These are phyloP conservation scores for Moesziomyces sp. DNA, from an alignment of 1,284 basidiomycete genomes.

Conservation along the genomic window DNA sequence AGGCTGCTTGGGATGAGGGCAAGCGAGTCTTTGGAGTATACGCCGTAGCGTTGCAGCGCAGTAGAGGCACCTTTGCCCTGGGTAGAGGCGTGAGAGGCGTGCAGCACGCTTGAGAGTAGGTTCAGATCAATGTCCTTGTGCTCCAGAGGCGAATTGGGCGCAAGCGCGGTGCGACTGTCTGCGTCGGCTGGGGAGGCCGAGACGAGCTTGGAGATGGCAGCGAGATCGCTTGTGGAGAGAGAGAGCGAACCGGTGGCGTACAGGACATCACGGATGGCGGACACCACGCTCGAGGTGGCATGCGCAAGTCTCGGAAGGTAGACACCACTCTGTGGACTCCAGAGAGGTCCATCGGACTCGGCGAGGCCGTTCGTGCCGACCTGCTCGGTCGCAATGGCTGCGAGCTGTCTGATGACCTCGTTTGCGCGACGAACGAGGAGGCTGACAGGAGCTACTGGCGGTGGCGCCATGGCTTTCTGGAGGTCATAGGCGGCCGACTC, in stretches of 20 bases:
- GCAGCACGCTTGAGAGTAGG: constrained; percentile 19
- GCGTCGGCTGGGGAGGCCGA: background rate
- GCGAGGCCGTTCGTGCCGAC: constrained; percentile 45
- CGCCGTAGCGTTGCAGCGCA: constrained; percentile 14
- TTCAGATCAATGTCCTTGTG: constrained; percentile 11
- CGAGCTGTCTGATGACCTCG: constrained; percentile 45
- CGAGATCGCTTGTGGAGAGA: constrained; percentile 40
- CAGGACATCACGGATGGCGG: constrained; percentile 45
- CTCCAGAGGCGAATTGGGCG: background rate
- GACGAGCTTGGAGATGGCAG: constrained; percentile 43
- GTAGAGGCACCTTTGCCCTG: constrained; percentile 7
- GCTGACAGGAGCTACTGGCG: constrained; percentile 19
- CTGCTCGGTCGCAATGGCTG: constrained; percentile 47
- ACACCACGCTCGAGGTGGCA: constrained; percentile 40
- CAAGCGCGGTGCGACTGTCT: background rate
- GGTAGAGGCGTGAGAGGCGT: constrained; percentile 14
- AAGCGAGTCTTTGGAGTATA: constrained; percentile 21
- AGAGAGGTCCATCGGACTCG: constrained; percentile 24
- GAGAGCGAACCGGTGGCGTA: constrained; percentile 50
- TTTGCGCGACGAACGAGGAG: constrained; percentile 40
- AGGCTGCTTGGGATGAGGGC: constrained; percentile 49
- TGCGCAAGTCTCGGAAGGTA: constrained; percentile 38
- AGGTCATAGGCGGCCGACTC: constrained; percentile 44
- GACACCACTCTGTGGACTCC: constrained; percentile 15
- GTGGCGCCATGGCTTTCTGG: constrained; percentile 36